Percentiles rank a stretch among this genome's conserved stretches.
Evolutionary conservation across 2,329 filamentous ascomycete genomes (phyloP).

Genomic region (Rhynchosporium graminicola): DNA sequence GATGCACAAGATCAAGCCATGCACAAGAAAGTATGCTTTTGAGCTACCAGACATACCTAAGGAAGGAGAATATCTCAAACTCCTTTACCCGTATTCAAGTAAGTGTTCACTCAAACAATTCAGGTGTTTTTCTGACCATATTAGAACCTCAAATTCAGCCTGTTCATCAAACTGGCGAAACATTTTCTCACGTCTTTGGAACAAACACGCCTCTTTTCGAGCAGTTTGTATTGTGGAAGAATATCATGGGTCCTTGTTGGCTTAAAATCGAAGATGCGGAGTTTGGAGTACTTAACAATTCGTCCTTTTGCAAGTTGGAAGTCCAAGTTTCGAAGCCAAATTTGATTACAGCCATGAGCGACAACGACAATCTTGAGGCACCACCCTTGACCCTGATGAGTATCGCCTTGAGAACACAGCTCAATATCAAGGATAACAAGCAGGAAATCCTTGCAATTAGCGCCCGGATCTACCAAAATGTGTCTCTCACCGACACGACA

Average conservation of each 20-base stretch:
- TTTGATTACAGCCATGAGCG: slow-evolving; percentile 69
- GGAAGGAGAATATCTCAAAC: slow-evolving; percentile 88
- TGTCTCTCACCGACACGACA: slow-evolving; percentile 84
- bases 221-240: slow-evolving; percentile 98
- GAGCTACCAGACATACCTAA: slow-evolving; percentile 85
- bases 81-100: slow-evolving; percentile 93
- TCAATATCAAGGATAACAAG: slow-evolving; percentile 92
- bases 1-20: slow-evolving; percentile 92
- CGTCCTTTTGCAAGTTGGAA: slow-evolving; percentile 96
- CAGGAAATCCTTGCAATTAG: slow-evolving; percentile 93
- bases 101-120: slow-evolving; percentile 35
- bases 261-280: slow-evolving; percentile 85
- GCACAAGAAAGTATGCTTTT: slow-evolving; percentile 91
- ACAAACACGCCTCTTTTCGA: slow-evolving; percentile 93
- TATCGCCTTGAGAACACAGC: slow-evolving; percentile 80
- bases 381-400: slow-evolving; percentile 97
- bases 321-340: slow-evolving; percentile 78
- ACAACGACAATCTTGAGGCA: slow-evolving; percentile 77
- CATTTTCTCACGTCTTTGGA: slow-evolving; percentile 92
- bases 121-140: slow-evolving; percentile 12
- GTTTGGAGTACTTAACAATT: slow-evolving; percentile 82
- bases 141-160: slow-evolving; percentile 68
- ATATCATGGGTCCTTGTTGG: slow-evolving; percentile 99
- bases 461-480: slow-evolving; percentile 87
- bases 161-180: slow-evolving; percentile 70